Percentiles rank a stretch among this genome's conserved stretches.
Evolutionary conservation across 148 eudicot genomes (phyloP).

Genomic region (Diospyros kaki): DNA sequence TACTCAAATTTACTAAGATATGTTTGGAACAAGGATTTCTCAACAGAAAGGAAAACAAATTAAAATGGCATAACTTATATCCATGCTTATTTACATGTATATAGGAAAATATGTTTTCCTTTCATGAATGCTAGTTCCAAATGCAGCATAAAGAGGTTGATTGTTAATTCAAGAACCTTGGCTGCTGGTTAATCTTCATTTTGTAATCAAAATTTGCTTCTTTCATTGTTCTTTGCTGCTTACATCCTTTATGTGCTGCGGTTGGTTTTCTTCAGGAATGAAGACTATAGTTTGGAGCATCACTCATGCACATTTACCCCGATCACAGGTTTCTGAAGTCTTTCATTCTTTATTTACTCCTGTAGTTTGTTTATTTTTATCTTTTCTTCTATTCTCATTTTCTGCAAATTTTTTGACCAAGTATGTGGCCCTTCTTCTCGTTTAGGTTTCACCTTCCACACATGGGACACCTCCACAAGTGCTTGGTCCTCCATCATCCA

Average conservation of each 20-base stretch:
- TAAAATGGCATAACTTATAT: too few species aligned
- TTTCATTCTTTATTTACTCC: not conserved
- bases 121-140: too few species aligned
- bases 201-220: not conserved
- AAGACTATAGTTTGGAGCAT: constrained; percentile 99
- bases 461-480: constrained; percentile 84
- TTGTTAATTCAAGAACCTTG: not conserved
- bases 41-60: too few species aligned
- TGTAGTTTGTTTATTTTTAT: not conserved
- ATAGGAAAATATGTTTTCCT: too few species aligned
- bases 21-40: too few species aligned
- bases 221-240: not conserved
- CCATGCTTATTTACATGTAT: too few species aligned
- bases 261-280: constrained; percentile 60
- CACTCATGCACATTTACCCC: constrained; percentile 89
- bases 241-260: not conserved
- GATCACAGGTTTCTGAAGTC: constrained; percentile 61
- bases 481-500: constrained; percentile 58
- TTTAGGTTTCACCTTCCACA: constrained; percentile 64
- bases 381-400: not conserved
- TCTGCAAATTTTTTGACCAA: too few species aligned
- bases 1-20: not conserved
- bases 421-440: constrained; percentile 7
- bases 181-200: not conserved
- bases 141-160: too few species aligned